phyloP scores from a whole-genome alignment of 2,329 filamentous ascomycete species.

The Colletotrichum lupini region DNA sequence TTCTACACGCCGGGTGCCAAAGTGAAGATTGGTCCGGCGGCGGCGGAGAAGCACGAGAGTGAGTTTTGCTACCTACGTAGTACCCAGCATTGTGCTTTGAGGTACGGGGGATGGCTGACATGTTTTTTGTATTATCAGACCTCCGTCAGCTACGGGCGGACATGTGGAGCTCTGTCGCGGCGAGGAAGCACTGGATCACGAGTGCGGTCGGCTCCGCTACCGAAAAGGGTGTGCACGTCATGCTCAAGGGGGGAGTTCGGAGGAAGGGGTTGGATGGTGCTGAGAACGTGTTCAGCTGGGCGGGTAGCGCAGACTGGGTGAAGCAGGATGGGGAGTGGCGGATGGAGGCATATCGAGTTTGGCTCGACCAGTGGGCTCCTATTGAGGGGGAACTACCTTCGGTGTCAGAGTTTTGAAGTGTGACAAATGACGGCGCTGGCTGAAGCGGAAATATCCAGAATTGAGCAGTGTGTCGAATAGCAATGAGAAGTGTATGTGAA shows the following conservation, averaged over 20 bases:
- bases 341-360: conserved; percentile 34
- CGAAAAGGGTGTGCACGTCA: conserved; percentile 28
- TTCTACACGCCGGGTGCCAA: conserved; percentile 31
- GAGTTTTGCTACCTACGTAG: background rate
- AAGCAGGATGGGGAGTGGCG: conserved; percentile 31
- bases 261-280: conserved; percentile 24
- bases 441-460: background rate
- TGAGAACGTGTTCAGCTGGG: conserved; percentile 29
- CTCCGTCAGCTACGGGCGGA: conserved; percentile 26
- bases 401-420: conserved; percentile 22
- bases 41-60: conserved; percentile 23
- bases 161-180: conserved; percentile 31
- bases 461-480: background rate
- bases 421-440: background rate
- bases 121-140: background rate
- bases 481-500: background rate
- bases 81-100: background rate
- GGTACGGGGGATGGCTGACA: conserved; percentile 6
- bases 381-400: conserved; percentile 27
- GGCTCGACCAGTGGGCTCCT: conserved; percentile 30
- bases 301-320: conserved; percentile 34
- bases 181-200: conserved; percentile 34
- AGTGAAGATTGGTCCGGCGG: conserved; percentile 21
- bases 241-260: conserved; percentile 30
- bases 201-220: conserved; percentile 26